Conservation (phyloP, 306 rosid species). For the Citrullus amarus region DNA sequence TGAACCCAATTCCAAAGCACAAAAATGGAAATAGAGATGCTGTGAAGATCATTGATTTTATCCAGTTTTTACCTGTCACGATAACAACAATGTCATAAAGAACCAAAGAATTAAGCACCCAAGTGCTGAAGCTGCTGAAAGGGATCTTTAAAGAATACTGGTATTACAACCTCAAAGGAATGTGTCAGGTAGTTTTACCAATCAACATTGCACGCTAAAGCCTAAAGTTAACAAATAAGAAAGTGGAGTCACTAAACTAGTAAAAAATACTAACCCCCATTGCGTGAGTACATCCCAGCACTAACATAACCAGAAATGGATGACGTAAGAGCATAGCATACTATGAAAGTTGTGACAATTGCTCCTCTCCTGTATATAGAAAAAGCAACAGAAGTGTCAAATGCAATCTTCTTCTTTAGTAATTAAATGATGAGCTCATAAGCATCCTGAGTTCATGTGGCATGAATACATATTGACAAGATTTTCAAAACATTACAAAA, state of each 20-base stretch:
- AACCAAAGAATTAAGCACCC: background rate
- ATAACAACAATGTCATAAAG: background rate
- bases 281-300: constrained; percentile 98
- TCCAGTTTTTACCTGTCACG: constrained; percentile 78
- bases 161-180: background rate
- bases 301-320: constrained; percentile 98
- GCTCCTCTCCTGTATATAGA: constrained; percentile 77
- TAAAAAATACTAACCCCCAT: constrained; percentile 53
- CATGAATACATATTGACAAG: background rate
- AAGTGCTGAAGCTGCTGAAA: background rate
- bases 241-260: background rate
- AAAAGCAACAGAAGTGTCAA: constrained; percentile 11
- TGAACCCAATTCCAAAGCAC: constrained; percentile 97
- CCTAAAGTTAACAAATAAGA: background rate
- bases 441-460: background rate
- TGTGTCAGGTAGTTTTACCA: background rate
- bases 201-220: background rate
- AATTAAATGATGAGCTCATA: background rate
- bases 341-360: constrained; percentile 94
- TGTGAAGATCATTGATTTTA: constrained; percentile 96
- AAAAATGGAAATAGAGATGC: constrained; percentile 89
- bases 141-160: background rate
- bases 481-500: background rate
- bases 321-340: constrained; percentile 96
- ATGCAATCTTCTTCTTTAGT: background rate